Evolutionary conservation across 106 monocot species (phyloP), one percentile per base, ranked within the genome.

Genomic region (Acanthochlamys bracteata): DNA sequence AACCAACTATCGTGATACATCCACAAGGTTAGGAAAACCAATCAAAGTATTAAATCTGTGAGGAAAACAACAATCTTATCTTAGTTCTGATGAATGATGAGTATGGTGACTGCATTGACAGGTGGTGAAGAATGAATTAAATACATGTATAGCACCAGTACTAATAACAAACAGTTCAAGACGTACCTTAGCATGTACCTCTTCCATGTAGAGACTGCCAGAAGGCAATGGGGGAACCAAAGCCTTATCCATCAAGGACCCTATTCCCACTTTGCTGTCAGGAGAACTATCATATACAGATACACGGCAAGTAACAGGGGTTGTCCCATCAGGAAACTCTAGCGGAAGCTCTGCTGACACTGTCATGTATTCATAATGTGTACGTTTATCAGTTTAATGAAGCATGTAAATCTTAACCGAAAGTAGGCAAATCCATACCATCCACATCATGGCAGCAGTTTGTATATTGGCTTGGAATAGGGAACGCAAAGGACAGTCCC

Each of bases 261-360:
- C 95, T 39, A 95, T 84, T 24, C 95, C 95, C 73, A 95, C 95
- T 57, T 90, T 90, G 61, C 75, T 73, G 52, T 85, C 90, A 27
- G 80, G 57, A 11, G 95, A 82, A 33, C 82, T 78, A 73, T 90
- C 95, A 73, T 90, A 95, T 39, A 95, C 42, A 71, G 74, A 95
- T 0, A 95, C 82, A 42, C 87, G 90, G 41, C 90, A 90, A 53
- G 95, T 82, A 25, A 95, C 95, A 19, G 95, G 90, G 11, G 90
- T 95, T 60, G 90, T 95, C 66, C 95, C 90, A 77, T 95, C 90
- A 73, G 95, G 95, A 76, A 95, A 95, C 60, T 95, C 95, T 22
- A 95, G 82, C 46, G 95, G 95, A 62, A 95, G 67, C 63, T 87
- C 95, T 65, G 87, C 71, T 68, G 76, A 66, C 21, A 90, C 90